Percentiles rank a stretch among this genome's conserved stretches.
phyloP scores from a whole-genome alignment of 345 rosid genomes.

The Excoecaria agallocha region DNA sequence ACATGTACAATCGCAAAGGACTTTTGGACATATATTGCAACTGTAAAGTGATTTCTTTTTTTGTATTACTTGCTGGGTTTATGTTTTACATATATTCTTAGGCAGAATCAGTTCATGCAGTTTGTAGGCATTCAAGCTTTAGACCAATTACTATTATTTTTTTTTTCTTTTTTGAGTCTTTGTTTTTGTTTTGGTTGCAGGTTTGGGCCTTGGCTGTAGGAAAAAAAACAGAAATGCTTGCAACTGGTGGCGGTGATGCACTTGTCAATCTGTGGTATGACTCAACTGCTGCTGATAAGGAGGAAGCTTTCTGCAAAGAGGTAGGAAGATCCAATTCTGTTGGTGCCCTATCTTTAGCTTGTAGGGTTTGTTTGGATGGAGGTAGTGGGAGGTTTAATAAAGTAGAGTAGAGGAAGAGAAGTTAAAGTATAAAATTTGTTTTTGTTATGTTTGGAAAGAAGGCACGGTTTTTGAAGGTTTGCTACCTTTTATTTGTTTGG shows the following conservation, averaged over 20 bases:
- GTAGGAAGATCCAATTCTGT: constrained; percentile 35
- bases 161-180: constrained; percentile 2
- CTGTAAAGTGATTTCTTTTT: too few species aligned
- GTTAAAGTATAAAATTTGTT: too few species aligned
- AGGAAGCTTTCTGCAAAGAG: constrained; percentile 86
- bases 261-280: constrained; percentile 84
- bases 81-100: background rate
- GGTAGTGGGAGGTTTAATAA: too few species aligned
- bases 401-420: too few species aligned
- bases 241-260: constrained; percentile 92
- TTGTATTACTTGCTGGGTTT: background rate
- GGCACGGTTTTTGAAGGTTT: too few species aligned
- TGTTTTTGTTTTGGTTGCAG: constrained; percentile 34
- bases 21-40: background rate
- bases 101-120: background rate
- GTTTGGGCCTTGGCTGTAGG: constrained; percentile 97
- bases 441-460: too few species aligned
- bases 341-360: constrained; percentile 1
- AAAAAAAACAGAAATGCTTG: constrained; percentile 82
- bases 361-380: background rate
- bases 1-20: background rate
- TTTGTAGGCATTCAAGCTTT: constrained; percentile 1
- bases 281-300: constrained; percentile 79
- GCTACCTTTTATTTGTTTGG: too few species aligned
- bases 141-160: too few species aligned